Base-by-base conservation (phyloP, 345 rosid species). In the Lagerstroemia speciosa region DNA sequence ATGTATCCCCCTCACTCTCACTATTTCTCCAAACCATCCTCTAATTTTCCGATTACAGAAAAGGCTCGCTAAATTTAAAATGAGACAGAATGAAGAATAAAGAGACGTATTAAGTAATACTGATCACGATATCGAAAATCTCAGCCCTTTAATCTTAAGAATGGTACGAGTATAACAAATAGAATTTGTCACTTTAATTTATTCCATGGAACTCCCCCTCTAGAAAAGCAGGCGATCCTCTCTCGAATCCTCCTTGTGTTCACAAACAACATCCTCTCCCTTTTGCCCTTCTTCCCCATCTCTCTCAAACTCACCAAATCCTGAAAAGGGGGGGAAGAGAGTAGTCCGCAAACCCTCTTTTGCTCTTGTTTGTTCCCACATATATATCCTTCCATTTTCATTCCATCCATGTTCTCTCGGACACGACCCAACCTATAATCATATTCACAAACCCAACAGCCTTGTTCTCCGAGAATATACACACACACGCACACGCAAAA, bases 201-300 rank as follows among this genome's bases (percentile, higher is more conserved):
- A 87, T 85, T 81, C 88, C 72, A 79, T 82, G 58, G 48, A 79
- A 72, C 87, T 83, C 89, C 68, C 71, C 81, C 75, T 84, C 80
- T 36, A 26, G 46, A 79, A 22, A 83, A 85, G 84, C 77, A 80
- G 78, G 72, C 77, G 77, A 80, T 79, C 92, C 86, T 72, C 76
- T 76, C 73, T 76, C 72, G 46, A 83, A 82, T 84, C 87, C 86
- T 78, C 83, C 79, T 79, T 81, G 88, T 79, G 82, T 75, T 82
- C 85, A 77, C 81, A 84, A 84, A 77, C 84, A 38, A 38, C 29
- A 32, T 17, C 65, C 76, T 57, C 45, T 72, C 67, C 66, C 70
- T 70, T 62, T 69, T 64, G 43, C 74, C 34, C 67, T 71, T 71
- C 38, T 53, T 24, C 69, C 46, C 69, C 17, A 53, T 43, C 68